These are phyloP conservation scores for Phytophthora sansomeana DNA, from an alignment of 352 stramenopile species.

Conservation along the genomic window DNA sequence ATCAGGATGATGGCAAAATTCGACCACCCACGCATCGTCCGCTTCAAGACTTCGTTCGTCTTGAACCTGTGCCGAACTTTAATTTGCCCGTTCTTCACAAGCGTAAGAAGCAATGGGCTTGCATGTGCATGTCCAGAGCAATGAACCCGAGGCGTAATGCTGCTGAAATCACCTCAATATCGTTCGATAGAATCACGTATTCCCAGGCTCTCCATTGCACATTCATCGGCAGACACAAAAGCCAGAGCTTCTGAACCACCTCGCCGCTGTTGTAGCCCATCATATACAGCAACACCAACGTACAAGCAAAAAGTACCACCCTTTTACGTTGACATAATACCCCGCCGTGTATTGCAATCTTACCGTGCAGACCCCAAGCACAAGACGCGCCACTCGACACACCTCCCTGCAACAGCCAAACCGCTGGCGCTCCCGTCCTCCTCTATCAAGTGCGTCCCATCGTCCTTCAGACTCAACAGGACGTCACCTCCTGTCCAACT, in stretches of 20 bases:
- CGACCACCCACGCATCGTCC: no score
- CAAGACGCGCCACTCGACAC: conserved; percentile 6
- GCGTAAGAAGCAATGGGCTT: no score
- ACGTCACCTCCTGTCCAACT: not conserved
- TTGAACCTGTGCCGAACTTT: no score
- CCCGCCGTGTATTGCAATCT: conserved; percentile 38
- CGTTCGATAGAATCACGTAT: no score
- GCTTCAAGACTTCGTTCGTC: not conserved
- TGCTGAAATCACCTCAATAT: no score
- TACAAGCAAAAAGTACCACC: not conserved
- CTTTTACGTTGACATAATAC: conserved; percentile 37
- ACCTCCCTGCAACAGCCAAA: not conserved
- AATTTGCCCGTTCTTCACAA: no score
- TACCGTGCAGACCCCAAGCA: conserved; percentile 16
- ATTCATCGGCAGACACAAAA: not conserved
- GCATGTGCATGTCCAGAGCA: no score
- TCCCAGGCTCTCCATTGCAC: no score
- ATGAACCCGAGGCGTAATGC: no score
- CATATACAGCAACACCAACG: not conserved
- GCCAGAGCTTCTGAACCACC: not conserved
- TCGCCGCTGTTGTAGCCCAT: not conserved
- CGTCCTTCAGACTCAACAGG: conserved; percentile 5
- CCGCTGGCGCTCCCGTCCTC: conserved; percentile 19
- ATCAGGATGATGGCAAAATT: no score
- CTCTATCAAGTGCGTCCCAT: conserved; percentile 22